Evolutionary conservation across 2,329 filamentous ascomycete species (phyloP), one percentile per base, ranked within the genome.

Genomic region (Thelonectria rubi): DNA sequence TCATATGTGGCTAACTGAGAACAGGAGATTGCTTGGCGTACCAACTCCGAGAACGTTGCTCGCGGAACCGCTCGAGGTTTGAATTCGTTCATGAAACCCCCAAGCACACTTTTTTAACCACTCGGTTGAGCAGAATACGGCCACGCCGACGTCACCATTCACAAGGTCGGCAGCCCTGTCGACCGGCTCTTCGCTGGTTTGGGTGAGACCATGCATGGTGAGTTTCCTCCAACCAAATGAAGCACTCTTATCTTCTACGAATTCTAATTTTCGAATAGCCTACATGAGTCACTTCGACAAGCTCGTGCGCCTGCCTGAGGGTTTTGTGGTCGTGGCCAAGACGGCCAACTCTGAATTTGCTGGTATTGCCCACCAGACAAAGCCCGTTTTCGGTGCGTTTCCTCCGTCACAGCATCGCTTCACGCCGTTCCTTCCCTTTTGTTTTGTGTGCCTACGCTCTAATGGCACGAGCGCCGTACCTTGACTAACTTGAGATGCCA

Each of bases 241-340:
- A 32, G 39, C 26, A 54, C 63, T 54, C 40, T 55, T 34, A 58
- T 50, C 10, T 48, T 50, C 26, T 7, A 24, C 21, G 26, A 8
- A 43, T 45, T 21, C 24, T n/a, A 17, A 47, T 8, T n/a, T 6
- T 48, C 20, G 14, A 40, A 30, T 51, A 72, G 81, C 92, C 14
- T 94, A 87, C 84, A 97, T 97, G 94, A 91, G 87, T 68, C 94
- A 98, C 76, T 89, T 88, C 60, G 93, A 97, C 79, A 97, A 97
- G 82, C 85, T 98, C 11, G 84, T 84, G 40, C 80, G 84, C 57
- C 82, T 97, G 40, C 94, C 94, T 9, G 81, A 89, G 37, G 86
- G 83, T 42, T 97, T 97, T 75, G 79, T 86, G 62, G 88, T 84
- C 15, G 87, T 97, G 69, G 93, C 91, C 52, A 89, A 83, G 5